Conservation (phyloP, 306 rosid species). For the Betula pendula region DNA sequence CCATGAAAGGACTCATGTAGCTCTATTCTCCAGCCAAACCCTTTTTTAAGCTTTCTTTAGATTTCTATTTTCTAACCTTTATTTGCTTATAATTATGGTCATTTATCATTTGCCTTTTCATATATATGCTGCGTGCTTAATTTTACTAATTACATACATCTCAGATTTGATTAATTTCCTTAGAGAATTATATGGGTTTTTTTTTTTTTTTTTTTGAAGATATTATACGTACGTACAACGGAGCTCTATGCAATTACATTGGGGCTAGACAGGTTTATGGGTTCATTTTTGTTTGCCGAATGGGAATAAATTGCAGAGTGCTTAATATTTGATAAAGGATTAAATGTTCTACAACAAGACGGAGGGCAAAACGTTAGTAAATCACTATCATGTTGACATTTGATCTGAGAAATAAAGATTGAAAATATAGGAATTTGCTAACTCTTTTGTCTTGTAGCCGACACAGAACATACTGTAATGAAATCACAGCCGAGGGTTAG, state of each 20-base stretch:
- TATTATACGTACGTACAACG: no score
- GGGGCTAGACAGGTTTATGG: no score
- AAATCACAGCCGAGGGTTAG: background rate
- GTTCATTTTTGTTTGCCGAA: background rate
- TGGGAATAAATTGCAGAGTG: background rate
- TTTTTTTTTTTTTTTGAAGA: no score
- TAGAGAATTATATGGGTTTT: no score
- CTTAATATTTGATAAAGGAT: background rate
- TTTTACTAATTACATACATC: background rate
- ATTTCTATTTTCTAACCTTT: background rate
- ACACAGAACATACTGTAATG: conserved; percentile 1
- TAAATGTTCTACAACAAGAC: background rate
- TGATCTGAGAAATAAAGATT: background rate
- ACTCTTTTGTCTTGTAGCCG: background rate
- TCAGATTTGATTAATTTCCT: no score
- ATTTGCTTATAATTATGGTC: background rate
- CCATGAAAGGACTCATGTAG: conserved; percentile 25
- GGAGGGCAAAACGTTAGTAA: background rate
- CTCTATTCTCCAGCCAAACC: background rate
- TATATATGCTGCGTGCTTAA: background rate
- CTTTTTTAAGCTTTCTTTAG: background rate
- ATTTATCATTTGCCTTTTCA: background rate
- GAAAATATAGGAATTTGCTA: background rate
- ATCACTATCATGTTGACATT: background rate
- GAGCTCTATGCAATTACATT: no score